Evolutionary conservation across 306 rosid genomes (phyloP), one percentile per base, ranked within the genome.

Genomic region (Castanospermum australe): DNA sequence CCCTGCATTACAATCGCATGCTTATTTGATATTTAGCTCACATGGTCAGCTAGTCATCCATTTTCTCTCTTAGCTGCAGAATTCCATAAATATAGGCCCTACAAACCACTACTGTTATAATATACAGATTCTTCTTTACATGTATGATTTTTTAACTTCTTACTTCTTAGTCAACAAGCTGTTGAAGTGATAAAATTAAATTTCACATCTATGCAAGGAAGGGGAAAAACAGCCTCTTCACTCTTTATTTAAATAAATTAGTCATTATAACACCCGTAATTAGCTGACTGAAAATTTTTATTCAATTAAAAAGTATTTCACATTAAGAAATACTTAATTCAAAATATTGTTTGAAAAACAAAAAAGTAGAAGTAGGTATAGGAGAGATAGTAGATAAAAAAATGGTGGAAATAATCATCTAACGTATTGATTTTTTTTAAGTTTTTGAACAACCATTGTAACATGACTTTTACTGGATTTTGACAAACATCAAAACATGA

Each of bases 91-190:
- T 33, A 61, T 30, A 72, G 54, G 60, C 30, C 11, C 67, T 25
- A 28, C 41, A 33, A 61, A 45, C 50, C 30, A 44, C 62, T 47
- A 28, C 18, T 15, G 8, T 62, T 38, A 61, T 55, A 44, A 22
- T 20, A 15, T 5, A 22, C 60, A 61, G 14, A 32, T 62, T 48
- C 64, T n/a, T 80, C 32, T n/a, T 24, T 39, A 15, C 42, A 56
- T 57, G 15, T 24, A 81, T 63, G 79, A 50, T 61, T 71, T 35
- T 51, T 36, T 12, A 79, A n/a, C n/a, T n/a, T n/a, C n/a, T n/a
- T n/a, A 59, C 55, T 57, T 30, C 6, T 17, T 41, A 42, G 41
- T 14, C 11, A 67, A 55, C 48, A 71, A 65, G 45, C 57, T 14
- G 69, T 39, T 36, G 63, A 52, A 39, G 36, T 44, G 35, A 70